Conservation (phyloP, 2,329 filamentous ascomycete genomes). For the Teratosphaeria nubilosa region DNA sequence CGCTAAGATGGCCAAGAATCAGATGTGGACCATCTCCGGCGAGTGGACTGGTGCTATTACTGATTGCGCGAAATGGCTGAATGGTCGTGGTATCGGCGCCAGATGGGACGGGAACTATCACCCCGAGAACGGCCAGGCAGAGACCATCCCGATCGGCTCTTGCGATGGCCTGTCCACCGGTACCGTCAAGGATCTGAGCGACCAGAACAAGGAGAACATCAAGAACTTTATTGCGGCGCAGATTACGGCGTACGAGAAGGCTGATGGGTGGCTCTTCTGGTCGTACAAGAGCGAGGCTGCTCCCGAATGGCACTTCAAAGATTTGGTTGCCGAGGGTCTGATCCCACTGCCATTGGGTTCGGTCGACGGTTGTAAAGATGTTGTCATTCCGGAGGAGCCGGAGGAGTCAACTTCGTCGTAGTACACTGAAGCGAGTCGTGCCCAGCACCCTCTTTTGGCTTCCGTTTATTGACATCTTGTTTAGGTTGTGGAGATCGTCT, state of each 20-base stretch:
- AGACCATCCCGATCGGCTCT: conserved; percentile 28
- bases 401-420: no score
- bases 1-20: conserved; percentile 34
- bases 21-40: conserved; percentile 38
- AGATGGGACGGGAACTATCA: conserved; percentile 35
- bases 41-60: conserved; percentile 39
- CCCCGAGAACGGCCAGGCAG: conserved; percentile 20
- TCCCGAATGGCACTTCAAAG: conserved; percentile 41
- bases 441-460: neutral
- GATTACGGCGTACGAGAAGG: conserved; percentile 39
- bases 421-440: neutral
- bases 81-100: conserved; percentile 37
- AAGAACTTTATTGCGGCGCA: conserved; percentile 38
- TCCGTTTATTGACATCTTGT: neutral
- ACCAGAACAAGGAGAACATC: conserved; percentile 34
- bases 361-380: conserved; percentile 2
- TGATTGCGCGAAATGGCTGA: conserved; percentile 30
- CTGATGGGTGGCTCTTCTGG: conserved; percentile 41
- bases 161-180: conserved; percentile 37
- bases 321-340: conserved; percentile 30
- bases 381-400: neutral
- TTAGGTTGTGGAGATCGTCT: neutral
- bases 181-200: conserved; percentile 31
- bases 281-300: conserved; percentile 40
- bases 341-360: conserved; percentile 14